Evolutionary conservation across 1,284 basidiomycete genomes (phyloP), one percentile per base, ranked within the genome.

Genomic region (Inonotus hispidus): DNA sequence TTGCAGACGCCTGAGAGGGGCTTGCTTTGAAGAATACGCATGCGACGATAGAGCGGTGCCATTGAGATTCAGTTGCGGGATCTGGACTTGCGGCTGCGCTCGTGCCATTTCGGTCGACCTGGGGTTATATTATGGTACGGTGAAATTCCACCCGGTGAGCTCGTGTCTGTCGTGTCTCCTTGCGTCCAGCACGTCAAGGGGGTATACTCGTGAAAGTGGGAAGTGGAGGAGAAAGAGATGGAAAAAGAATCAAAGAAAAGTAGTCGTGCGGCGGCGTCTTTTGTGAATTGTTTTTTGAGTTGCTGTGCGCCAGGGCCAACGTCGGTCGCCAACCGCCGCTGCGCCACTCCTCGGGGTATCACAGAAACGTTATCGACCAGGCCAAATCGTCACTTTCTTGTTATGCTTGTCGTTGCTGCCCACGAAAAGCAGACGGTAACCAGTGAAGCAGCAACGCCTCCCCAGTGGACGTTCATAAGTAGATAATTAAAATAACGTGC

Each of bases 1-100:
- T 52, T 32, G 25, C 10, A 16, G 27, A 32, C 11, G 50, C 11
- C 1, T 2, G 13, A 7, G 50, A 35, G 50, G 35, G 19, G 50
- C 7, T 35, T 52, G 50, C 25, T 52, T 52, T 52, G 7, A 27
- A 45, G 54, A 32, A 25, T 54, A 35, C 39, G 55, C 19, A 11
- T 43, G 37, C 49, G 55, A 14, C 14, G 60, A 38, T n/a, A 56
- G 21, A 10, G 47, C 50, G 27, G 27, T 49, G 27, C 56, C 56
- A 50, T 62, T 62, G 41, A 58, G 3, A 49, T 41, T 62, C 8
- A 62, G 47, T 32, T 57, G 53, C 16, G 60, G 60, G 4, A 62
- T 29, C 45, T 52, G 60, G 1, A 27, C 8, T 8, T 43, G 52
- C 19, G 56, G 11, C 27, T 43, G 46, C 41, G 41, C 41, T 43